A percentile compares a stretch with the other conserved stretches of the same genome.
These are phyloP conservation scores for Coniferiporia sulphurascens DNA, from an alignment of 1,284 basidiomycete species.

Conservation along the genomic window DNA sequence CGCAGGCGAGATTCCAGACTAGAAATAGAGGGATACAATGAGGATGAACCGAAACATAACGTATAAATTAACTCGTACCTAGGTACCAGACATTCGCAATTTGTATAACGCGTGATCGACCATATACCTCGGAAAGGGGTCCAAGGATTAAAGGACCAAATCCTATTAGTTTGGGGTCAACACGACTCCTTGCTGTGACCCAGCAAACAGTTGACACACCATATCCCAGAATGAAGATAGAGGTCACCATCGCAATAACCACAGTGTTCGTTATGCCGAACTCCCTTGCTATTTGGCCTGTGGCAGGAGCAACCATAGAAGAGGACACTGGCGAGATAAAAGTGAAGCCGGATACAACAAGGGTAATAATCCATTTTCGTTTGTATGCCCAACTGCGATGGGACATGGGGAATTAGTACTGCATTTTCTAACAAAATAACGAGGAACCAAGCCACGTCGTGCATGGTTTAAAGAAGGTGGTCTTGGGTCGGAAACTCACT, in stretches of 20 bases:
- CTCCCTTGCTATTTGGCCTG: conserved; percentile 44
- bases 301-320: conserved; percentile 71
- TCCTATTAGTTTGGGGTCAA: conserved; percentile 26
- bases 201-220: conserved; percentile 32
- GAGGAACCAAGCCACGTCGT: no score
- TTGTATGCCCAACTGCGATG: conserved; percentile 49
- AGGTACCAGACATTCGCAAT: conserved; percentile 54
- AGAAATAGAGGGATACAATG: neutral
- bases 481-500: no score
- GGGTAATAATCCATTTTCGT: conserved; percentile 59
- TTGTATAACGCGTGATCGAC: conserved; percentile 38
- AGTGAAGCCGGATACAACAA: conserved; percentile 58
- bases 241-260: conserved; percentile 55
- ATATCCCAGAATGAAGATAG: conserved; percentile 65
- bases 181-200: neutral
- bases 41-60: neutral
- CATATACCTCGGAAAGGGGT: conserved; percentile 52
- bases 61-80: conserved; percentile 34
- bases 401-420: neutral
- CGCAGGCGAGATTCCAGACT: conserved; percentile 67
- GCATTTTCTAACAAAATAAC: no score
- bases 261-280: conserved; percentile 51
- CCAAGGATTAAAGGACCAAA: conserved; percentile 51
- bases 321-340: conserved; percentile 65
- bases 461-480: neutral